Evolutionary conservation across 441 rosid species (phyloP).

Genomic region (Erodium chrysanthum): DNA sequence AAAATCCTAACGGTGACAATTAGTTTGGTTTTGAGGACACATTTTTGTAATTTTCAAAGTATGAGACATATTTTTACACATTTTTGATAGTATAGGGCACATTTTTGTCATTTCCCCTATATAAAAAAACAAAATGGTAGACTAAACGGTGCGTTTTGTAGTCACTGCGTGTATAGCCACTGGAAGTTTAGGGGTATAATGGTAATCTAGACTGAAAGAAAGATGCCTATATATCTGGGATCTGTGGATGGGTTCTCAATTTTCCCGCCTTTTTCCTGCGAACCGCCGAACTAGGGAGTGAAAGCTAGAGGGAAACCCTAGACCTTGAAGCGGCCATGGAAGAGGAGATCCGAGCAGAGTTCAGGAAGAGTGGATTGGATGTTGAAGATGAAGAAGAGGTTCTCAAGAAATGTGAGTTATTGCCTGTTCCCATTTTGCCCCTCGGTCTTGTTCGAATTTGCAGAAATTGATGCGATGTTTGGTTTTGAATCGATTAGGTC

Average conservation of each 20-base stretch:
- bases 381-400: slow-evolving; percentile 8
- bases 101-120: too few species aligned
- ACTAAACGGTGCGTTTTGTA: too few species aligned
- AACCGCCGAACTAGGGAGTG: slow-evolving; percentile 7
- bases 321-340: slow-evolving; percentile 8
- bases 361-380: slow-evolving; percentile 1
- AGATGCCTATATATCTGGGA: neutral
- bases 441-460: neutral
- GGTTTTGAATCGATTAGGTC: slow-evolving; percentile 9
- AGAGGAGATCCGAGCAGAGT: slow-evolving; percentile 6
- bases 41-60: too few species aligned
- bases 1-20: too few species aligned
- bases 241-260: neutral
- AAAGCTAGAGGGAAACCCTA: slow-evolving; percentile 1
- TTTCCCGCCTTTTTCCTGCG: slow-evolving; percentile 8
- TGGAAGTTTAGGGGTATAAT: neutral
- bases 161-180: neutral
- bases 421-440: neutral
- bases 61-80: too few species aligned
- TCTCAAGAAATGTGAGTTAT: slow-evolving; percentile 7
- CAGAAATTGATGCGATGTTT: slow-evolving; percentile 5
- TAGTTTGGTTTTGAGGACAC: too few species aligned
- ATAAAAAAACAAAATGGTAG: too few species aligned
- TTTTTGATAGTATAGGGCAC: too few species aligned
- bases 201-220: neutral